A percentile compares a stretch with the other conserved stretches of the same genome.
Evolutionary conservation across 331 rosid species (phyloP).

Genomic region (Ulmus americana): DNA sequence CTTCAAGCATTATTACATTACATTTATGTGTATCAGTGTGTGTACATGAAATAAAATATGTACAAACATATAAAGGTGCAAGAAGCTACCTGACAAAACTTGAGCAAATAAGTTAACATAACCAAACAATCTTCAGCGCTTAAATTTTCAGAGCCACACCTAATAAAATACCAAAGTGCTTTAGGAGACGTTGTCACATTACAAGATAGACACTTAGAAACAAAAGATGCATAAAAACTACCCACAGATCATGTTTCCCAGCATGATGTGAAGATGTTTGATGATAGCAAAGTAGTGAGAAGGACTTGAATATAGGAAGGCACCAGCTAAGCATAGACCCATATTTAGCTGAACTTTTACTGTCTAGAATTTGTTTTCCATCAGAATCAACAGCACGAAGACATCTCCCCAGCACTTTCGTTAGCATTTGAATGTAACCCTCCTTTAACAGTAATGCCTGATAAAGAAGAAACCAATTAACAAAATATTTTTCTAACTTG

Average conservation of each 20-base stretch:
- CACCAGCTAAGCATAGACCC: conserved; percentile 54
- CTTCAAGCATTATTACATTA: neutral
- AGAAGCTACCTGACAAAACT: conserved; percentile 65
- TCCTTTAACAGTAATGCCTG: conserved; percentile 66
- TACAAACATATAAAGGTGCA: conserved; percentile 15
- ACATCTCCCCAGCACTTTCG: conserved; percentile 55
- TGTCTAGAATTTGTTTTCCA: conserved; percentile 41
- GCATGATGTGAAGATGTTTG: conserved; percentile 37
- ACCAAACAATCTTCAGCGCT: conserved; percentile 45
- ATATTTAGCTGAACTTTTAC: conserved; percentile 41
- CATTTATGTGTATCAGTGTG: neutral
- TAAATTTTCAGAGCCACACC: conserved; percentile 43
- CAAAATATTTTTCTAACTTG: neutral
- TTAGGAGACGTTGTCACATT: conserved; percentile 13
- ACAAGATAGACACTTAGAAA: neutral
- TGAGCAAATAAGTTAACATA: conserved; percentile 58
- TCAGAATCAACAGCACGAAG: conserved; percentile 44
- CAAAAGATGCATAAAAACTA: conserved; percentile 21
- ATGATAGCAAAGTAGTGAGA: conserved; percentile 50
- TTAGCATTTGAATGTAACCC: conserved; percentile 50
- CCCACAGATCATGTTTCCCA: conserved; percentile 54
- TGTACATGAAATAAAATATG: neutral
- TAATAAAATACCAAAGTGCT: conserved; percentile 29
- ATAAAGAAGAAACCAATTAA: conserved; percentile 18
- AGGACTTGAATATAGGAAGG: conserved; percentile 72